A percentile compares a stretch with the other conserved stretches of the same genome.
phyloP scores from a whole-genome alignment of 805 yeast species.

The Jamesozyma piceae region DNA sequence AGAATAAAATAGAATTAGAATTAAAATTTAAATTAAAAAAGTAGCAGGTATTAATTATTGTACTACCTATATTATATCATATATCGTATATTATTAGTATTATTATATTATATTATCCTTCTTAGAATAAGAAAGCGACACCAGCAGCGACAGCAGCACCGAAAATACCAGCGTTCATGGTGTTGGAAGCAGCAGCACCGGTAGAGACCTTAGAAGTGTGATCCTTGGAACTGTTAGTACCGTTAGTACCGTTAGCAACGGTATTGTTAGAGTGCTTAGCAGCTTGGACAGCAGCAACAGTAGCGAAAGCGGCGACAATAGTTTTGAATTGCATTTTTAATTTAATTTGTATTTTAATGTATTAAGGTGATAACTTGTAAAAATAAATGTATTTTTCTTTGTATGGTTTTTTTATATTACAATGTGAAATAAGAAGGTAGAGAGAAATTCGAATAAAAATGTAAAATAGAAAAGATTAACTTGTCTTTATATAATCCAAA shows the following conservation, averaged over 20 bases:
- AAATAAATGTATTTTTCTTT: not conserved
- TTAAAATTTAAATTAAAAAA: not conserved
- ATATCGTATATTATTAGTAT: not conserved
- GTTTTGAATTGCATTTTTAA: conserved; percentile 60
- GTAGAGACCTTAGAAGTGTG: conserved; percentile 32
- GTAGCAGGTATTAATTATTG: not conserved
- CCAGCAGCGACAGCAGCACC: conserved; percentile 86
- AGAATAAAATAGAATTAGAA: not conserved
- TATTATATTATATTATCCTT: not conserved
- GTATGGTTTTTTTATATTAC: conserved; percentile 1
- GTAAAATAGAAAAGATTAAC: too few relatives aligned
- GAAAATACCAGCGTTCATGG: conserved; percentile 61
- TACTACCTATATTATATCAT: too few relatives aligned
- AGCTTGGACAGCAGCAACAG: conserved; percentile 61
- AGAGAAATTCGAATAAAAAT: not conserved
- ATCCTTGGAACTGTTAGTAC: conserved; percentile 29
- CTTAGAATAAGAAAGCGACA: conserved; percentile 45
- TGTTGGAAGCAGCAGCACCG: conserved; percentile 45
- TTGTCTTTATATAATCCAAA: not conserved
- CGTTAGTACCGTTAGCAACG: conserved; percentile 34
- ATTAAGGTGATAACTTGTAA: not conserved
- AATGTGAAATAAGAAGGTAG: conserved; percentile 6
- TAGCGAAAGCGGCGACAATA: conserved; percentile 60
- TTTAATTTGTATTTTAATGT: not conserved
- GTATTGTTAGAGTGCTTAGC: conserved; percentile 37